Evolutionary conservation across 1,284 basidiomycete species (phyloP).

Genomic region (Ganoderma lucidum): DNA sequence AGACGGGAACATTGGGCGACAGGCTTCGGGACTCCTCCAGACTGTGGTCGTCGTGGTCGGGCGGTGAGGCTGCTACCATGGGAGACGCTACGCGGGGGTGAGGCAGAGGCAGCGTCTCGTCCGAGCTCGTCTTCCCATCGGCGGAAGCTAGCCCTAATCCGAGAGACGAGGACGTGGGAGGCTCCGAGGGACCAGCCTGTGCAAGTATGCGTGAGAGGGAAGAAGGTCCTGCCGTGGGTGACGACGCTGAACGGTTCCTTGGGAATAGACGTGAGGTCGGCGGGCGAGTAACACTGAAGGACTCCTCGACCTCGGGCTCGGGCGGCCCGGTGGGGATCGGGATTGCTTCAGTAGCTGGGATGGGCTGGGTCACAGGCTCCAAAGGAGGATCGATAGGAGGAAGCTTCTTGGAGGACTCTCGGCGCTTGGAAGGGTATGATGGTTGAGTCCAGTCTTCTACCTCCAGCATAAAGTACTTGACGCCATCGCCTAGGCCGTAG

Average conservation of each 20-base stretch:
- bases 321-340: slow-evolving; percentile 62
- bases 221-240: slow-evolving; percentile 72
- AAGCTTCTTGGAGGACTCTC: slow-evolving; percentile 59
- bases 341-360: slow-evolving; percentile 44
- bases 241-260: slow-evolving; percentile 70
- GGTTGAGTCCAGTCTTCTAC: slow-evolving; percentile 93
- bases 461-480: slow-evolving; percentile 93
- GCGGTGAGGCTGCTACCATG: slow-evolving; percentile 8
- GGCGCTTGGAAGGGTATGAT: slow-evolving; percentile 64
- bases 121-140: slow-evolving; percentile 41
- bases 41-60: slow-evolving; percentile 18
- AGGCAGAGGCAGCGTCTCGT: slow-evolving; percentile 39
- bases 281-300: slow-evolving; percentile 65
- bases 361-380: slow-evolving; percentile 26
- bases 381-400: slow-evolving; percentile 45
- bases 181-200: slow-evolving; percentile 54
- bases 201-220: slow-evolving; percentile 79
- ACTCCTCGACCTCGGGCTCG: slow-evolving; percentile 72
- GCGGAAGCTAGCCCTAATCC: slow-evolving; percentile 1
- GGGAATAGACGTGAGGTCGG: slow-evolving; percentile 72
- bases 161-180: slow-evolving; percentile 36
- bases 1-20: slow-evolving; percentile 19
- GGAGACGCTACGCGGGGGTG: slow-evolving; percentile 9
- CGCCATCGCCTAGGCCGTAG: slow-evolving; percentile 86
- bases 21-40: slow-evolving; percentile 24